Evolutionary conservation across 805 yeast genomes (phyloP).

Genomic region (Kodamaea lidongshanica): DNA sequence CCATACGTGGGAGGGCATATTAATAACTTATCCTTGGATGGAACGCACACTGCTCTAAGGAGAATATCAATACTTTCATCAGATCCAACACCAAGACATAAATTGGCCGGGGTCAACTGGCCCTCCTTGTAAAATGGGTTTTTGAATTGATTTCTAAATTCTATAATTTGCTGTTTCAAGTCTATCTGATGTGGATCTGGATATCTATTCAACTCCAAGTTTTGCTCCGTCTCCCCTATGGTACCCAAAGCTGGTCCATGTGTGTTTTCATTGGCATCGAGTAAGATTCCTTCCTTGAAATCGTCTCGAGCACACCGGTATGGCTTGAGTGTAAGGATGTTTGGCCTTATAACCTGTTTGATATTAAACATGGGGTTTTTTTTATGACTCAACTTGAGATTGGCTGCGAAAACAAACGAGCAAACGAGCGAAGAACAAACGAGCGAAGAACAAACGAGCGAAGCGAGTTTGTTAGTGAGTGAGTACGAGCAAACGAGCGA

Average conservation of each 20-base stretch:
- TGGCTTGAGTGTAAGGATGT: conserved; percentile 76
- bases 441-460: no score
- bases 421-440: no score
- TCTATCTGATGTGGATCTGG: conserved; percentile 93
- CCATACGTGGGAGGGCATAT: conserved; percentile 96
- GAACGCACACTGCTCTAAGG: conserved; percentile 76
- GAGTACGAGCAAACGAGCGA: no score
- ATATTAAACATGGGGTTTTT: conserved; percentile 45
- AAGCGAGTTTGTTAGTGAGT: no score
- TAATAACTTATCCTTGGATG: conserved; percentile 75
- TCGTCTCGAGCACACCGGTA: conserved; percentile 97
- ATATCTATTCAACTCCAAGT: conserved; percentile 71
- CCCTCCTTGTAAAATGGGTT: conserved; percentile 14
- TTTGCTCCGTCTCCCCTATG: conserved; percentile 38
- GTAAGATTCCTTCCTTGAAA: conserved; percentile 75
- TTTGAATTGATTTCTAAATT: conserved; percentile 59
- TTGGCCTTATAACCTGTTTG: conserved; percentile 69
- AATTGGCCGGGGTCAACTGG: conserved; percentile 51
- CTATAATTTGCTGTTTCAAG: conserved; percentile 64
- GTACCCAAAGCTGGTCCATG: conserved; percentile 72
- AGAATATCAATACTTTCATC: conserved; percentile 92
- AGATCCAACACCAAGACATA: conserved; percentile 94
- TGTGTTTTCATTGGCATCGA: conserved; percentile 96
- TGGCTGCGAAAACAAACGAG: no score
- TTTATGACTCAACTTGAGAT: no score